Evolutionary conservation across 2,329 filamentous ascomycete species (phyloP).

Genomic region (Aspergillus chevalieri): DNA sequence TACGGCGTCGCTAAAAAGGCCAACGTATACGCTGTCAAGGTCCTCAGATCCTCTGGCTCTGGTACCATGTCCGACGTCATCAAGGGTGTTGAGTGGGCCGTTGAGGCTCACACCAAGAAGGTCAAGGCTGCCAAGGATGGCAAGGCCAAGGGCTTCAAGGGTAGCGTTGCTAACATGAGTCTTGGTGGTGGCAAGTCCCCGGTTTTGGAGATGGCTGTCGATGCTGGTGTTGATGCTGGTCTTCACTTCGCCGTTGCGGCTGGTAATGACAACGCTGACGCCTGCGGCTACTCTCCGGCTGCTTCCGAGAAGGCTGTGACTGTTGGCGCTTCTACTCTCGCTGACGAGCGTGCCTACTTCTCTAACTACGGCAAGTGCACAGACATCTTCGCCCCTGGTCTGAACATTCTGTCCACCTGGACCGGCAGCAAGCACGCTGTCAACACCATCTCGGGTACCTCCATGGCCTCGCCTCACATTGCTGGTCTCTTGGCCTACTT

Average conservation of each 20-base stretch:
- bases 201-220: conserved; percentile 84
- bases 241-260: conserved; percentile 97
- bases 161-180: conserved; percentile 98
- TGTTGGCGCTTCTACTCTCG: conserved; percentile 87
- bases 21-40: conserved; percentile 93
- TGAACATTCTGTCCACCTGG: conserved; percentile 98
- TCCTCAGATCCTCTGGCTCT: conserved; percentile 92
- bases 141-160: conserved; percentile 96
- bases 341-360: conserved; percentile 97
- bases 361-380: conserved; percentile 99
- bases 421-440: conserved; percentile 91
- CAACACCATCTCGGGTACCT: conserved; percentile 99
- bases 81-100: conserved; percentile 95
- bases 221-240: conserved; percentile 84
- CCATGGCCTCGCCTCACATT: conserved; percentile 97
- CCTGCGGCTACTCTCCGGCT: conserved; percentile 98
- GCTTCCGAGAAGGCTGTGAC: conserved; percentile 88
- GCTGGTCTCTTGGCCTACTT: conserved; percentile 96
- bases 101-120: conserved; percentile 69
- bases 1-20: conserved; percentile 99
- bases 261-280: conserved; percentile 97
- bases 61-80: conserved; percentile 98
- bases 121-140: conserved; percentile 73
- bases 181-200: conserved; percentile 95
- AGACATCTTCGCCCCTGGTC: conserved; percentile 95